Conservation (phyloP, 768 basidiomycete species). For the Tylopilus intermedius region DNA sequence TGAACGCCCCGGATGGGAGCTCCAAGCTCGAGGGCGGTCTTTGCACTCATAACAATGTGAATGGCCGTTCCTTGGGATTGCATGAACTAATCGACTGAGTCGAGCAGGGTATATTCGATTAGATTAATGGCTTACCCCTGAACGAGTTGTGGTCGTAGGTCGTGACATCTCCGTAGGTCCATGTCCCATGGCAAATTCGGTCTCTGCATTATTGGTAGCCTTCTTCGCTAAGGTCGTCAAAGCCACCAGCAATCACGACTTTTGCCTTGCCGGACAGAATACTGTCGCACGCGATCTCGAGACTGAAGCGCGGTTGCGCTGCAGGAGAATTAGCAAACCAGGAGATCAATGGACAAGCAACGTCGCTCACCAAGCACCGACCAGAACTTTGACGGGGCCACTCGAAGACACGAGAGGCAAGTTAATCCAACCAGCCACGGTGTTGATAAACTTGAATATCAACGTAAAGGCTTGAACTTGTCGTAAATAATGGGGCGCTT, state of each 20-base stretch:
- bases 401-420: slow-evolving; percentile 90
- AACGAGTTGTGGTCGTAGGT: slow-evolving; percentile 91
- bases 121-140: slow-evolving; percentile 58
- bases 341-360: neutral
- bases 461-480: slow-evolving; percentile 6
- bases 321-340: slow-evolving; percentile 4
- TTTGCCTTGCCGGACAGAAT: slow-evolving; percentile 95
- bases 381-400: slow-evolving; percentile 98
- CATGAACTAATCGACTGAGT: slow-evolving; percentile 64
- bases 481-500: slow-evolving; percentile 24
- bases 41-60: slow-evolving; percentile 95
- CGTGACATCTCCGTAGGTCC: slow-evolving; percentile 99
- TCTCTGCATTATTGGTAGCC: slow-evolving; percentile 94
- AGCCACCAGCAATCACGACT: slow-evolving; percentile 98
- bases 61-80: slow-evolving; percentile 95
- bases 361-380: slow-evolving; percentile 83
- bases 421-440: slow-evolving; percentile 95
- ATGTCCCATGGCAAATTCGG: slow-evolving; percentile 97
- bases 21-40: slow-evolving; percentile 92
- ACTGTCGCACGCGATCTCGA: slow-evolving; percentile 97
- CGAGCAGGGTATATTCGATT: slow-evolving; percentile 1
- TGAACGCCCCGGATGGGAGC: slow-evolving; percentile 93
- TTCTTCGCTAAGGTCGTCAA: slow-evolving; percentile 98
- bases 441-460: slow-evolving; percentile 86
- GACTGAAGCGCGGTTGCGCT: slow-evolving; percentile 98